phyloP scores from a whole-genome alignment of 352 stramenopile genomes.

The Achlya hypogyna region DNA sequence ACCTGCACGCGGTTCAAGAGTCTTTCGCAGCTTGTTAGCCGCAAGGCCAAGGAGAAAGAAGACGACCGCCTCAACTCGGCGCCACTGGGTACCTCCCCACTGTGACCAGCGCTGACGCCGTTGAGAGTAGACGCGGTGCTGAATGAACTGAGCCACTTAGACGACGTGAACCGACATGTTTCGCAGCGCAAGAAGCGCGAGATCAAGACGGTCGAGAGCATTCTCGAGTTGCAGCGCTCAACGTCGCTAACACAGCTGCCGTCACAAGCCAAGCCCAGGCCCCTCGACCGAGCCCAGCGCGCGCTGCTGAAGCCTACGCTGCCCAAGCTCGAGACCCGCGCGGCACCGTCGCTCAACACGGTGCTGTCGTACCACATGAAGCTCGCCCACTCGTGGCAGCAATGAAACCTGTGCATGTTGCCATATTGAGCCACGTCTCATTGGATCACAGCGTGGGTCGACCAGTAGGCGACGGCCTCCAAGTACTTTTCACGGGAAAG shows the following conservation, averaged over 20 bases:
- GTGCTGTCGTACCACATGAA: slow-evolving; percentile 54
- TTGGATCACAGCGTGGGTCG: slow-evolving; percentile 72
- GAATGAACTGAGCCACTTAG: slow-evolving; percentile 42
- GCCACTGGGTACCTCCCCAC: background rate
- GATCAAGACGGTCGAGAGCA: slow-evolving; percentile 12
- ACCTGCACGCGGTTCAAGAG: background rate
- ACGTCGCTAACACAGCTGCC: background rate
- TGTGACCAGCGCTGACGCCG: background rate
- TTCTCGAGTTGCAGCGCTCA: background rate
- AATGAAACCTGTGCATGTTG: slow-evolving; percentile 9
- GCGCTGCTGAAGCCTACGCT: background rate
- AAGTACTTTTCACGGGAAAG: slow-evolving; percentile 74
- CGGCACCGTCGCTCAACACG: slow-evolving; percentile 20
- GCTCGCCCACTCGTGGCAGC: slow-evolving; percentile 50
- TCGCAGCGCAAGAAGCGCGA: slow-evolving; percentile 6
- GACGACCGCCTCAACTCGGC: background rate
- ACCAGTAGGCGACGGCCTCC: slow-evolving; percentile 82
- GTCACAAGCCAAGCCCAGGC: background rate
- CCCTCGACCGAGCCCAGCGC: background rate
- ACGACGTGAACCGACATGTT: slow-evolving; percentile 4
- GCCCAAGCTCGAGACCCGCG: background rate
- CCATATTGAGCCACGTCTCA: slow-evolving; percentile 21
- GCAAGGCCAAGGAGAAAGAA: background rate
- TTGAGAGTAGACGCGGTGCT: slow-evolving; percentile 32
- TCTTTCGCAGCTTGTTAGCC: background rate